Conservation (phyloP, 805 yeast genomes). For the Yamadazyma sp. region DNA sequence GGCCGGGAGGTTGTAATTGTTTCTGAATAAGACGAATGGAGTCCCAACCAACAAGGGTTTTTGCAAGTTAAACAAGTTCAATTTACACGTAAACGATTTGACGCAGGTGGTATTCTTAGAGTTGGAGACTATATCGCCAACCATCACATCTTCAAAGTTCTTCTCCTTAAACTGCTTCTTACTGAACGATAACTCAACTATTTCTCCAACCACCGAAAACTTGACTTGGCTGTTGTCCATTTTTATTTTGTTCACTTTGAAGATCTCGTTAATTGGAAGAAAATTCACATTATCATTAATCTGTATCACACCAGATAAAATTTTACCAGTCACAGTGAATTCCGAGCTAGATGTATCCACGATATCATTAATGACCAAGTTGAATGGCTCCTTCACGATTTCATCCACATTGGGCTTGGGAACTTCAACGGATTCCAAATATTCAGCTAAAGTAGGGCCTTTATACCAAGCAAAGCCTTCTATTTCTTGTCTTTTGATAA, state of each 20-base stretch:
- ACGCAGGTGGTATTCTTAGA: slow-evolving; percentile 26
- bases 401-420: slow-evolving; percentile 15
- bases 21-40: slow-evolving; percentile 73
- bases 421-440: slow-evolving; percentile 35
- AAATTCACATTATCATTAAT: slow-evolving; percentile 63
- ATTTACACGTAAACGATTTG: slow-evolving; percentile 26
- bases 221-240: slow-evolving; percentile 43
- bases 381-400: slow-evolving; percentile 45
- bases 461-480: slow-evolving; percentile 47
- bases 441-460: slow-evolving; percentile 43
- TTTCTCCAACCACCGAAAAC: slow-evolving; percentile 61
- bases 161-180: slow-evolving; percentile 48
- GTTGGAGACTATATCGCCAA: slow-evolving; percentile 55
- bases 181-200: slow-evolving; percentile 47
- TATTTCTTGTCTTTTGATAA: slow-evolving; percentile 40
- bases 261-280: slow-evolving; percentile 50
- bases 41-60: slow-evolving; percentile 81
- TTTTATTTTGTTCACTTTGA: slow-evolving; percentile 43
- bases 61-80: slow-evolving; percentile 43
- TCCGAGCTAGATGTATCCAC: slow-evolving; percentile 48
- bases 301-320: slow-evolving; percentile 67
- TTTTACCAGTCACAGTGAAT: slow-evolving; percentile 60
- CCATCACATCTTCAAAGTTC: slow-evolving; percentile 54
- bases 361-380: slow-evolving; percentile 65
- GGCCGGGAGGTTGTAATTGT: slow-evolving; percentile 71